Base-by-base conservation (phyloP, 345 rosid species). In the Raphanus sativus region DNA sequence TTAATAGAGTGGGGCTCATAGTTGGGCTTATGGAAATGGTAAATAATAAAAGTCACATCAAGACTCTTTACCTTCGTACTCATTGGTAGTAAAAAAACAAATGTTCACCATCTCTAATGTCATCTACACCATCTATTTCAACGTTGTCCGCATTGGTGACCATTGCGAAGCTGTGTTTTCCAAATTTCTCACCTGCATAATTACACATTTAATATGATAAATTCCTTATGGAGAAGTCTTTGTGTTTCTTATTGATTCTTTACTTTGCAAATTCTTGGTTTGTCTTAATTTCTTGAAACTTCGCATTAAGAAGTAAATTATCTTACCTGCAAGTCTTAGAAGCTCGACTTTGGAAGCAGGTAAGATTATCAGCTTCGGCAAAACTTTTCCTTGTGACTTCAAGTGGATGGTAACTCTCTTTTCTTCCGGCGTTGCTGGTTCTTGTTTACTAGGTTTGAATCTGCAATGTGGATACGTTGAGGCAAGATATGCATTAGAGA, bases 31-130 rank as follows among this genome's bases (percentile, higher is more conserved):
- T 56, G 42, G 7, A 54, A 65, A 65, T 12, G 28, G 55, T 26
- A 30, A 42, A 29, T 77, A 29, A 56, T 38, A 26, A 11, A 65
- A 60, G 64, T 52, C 34, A 38, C 25, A 65, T 63, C 75, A 74
- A 6, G 40, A 68, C 3, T 60, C 38, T 50, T 1, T 8, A 16
- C 3, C 5, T 33, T 72, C 17, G 1, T 1, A 4, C 34, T 67
- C 65, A 36, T 28, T 52, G 61, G 78, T 83, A 34, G 73, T 77
- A 82, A 75, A 94, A 84, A 86, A 80, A 90, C 84, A 94, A 91
- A 83, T 92, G 90, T 84, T 94, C 99, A 67, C 92, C 97, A 74
- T 94, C 99, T 75, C 97, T 89, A 77, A 92, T 86, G 77, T 89
- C 96, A 79, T 71, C 4, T 74, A 83, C 76, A 70, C 89, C 98